These are phyloP conservation scores for Phytophthora litchii DNA, from an alignment of 352 stramenopile genomes.

Conservation along the genomic window DNA sequence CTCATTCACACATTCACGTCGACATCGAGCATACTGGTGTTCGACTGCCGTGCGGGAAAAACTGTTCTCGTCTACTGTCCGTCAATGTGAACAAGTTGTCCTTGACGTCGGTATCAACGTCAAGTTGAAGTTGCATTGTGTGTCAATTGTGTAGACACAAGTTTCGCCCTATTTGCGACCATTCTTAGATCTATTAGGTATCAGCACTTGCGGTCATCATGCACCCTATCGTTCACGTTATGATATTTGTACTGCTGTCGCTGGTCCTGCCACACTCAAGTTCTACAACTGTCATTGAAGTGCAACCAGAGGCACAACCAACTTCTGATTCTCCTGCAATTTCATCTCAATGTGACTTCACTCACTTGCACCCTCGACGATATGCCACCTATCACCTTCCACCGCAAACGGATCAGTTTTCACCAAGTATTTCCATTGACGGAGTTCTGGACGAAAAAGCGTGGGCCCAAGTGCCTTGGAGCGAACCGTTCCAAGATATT, in stretches of 20 bases:
- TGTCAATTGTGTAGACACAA: conserved; percentile 12
- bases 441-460: conserved; percentile 61
- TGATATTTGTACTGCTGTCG: conserved; percentile 1
- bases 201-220: too few species aligned
- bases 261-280: conserved; percentile 11
- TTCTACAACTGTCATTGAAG: conserved; percentile 8
- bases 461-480: conserved; percentile 66
- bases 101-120: too few species aligned
- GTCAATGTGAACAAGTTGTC: too few species aligned
- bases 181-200: not conserved
- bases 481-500: conserved; percentile 73
- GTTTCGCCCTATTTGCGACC: not conserved
- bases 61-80: not conserved
- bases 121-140: conserved; percentile 27
- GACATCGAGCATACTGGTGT: conserved; percentile 3
- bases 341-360: conserved; percentile 32
- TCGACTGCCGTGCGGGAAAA: conserved; percentile 19
- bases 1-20: conserved; percentile 5
- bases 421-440: conserved; percentile 46
- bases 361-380: conserved; percentile 37
- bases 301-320: conserved; percentile 3
- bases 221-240: too few species aligned
- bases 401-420: conserved; percentile 10
- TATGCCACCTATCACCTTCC: conserved; percentile 47
- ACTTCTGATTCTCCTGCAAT: conserved; percentile 4